Base-by-base conservation (phyloP, 2,329 filamentous ascomycete genomes). In the Cercospora zeina region DNA sequence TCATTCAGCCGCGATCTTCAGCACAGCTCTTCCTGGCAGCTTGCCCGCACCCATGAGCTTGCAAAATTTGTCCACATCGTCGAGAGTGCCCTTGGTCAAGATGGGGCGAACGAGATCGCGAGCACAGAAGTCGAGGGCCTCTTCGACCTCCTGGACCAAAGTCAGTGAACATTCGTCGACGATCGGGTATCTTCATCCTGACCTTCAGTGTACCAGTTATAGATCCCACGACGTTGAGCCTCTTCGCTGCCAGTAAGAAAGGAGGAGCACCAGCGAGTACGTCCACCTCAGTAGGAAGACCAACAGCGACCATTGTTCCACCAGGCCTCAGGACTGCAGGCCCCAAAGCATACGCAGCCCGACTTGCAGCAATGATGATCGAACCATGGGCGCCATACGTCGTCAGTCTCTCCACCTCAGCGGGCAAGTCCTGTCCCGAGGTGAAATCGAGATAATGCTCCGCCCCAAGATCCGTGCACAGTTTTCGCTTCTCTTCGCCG, bases 41-140 rank as follows among this genome's bases (percentile, higher is more conserved):
- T 76, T 77, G 7, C 78, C 77, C 14, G 69, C 72, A 16, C 70
- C 63, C 73, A 80, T 75, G 56, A 77, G 70, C 14, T 75, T 69
- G 45, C 74, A 72, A 59, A 79, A 78, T 53, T 74, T 70, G 63
- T 77, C 73, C 14, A 78, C 72, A 68, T 78, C 75, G 24, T 74
- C 69, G 6, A 79, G 65, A 0, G 69, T 72, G n/a, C 75, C 76
- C 62, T 76, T 75, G 2, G 71, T 75, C 31, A 78, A 61, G 34
- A 77, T 77, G 2, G 76, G 76, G 60, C 71, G 73, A 11, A 80
- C 78, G 4, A 79, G 68, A 14, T 74, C 78, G 34, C 78, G 68
- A 11, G 77, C 76, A 9, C 77, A 79, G 61, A 80, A 78, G 42
- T 79, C 77, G 14, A 79, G 68, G 31, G 76, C 77, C 68, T 80